Conservation (phyloP, 306 rosid genomes). For the Senna tora region DNA sequence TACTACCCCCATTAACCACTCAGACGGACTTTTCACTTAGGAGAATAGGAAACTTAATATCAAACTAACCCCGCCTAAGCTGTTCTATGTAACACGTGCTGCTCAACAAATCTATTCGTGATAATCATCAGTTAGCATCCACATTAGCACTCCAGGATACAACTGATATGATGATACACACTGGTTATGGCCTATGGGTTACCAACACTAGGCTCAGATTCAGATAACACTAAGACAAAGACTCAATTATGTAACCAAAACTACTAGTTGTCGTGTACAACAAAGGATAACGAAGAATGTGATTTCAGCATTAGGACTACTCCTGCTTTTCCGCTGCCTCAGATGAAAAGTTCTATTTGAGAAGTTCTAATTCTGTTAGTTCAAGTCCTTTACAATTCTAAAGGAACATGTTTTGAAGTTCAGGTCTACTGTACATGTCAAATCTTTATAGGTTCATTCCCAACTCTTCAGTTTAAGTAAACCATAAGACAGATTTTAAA, state of each 20-base stretch:
- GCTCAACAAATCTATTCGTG: conserved; percentile 17
- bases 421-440: neutral
- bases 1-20: neutral
- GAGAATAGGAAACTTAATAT: neutral
- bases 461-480: neutral
- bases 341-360: neutral
- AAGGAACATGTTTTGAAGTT: conserved; percentile 18
- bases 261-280: neutral
- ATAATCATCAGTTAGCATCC: conserved; percentile 20
- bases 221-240: conserved; percentile 3
- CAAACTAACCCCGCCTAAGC: conserved; percentile 17
- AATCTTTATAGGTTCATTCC: neutral
- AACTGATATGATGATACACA: conserved; percentile 3
- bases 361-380: conserved; percentile 1
- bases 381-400: conserved; percentile 24
- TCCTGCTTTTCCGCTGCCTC: conserved; percentile 1
- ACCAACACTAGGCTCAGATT: neutral
- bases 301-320: conserved; percentile 3
- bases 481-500: neutral
- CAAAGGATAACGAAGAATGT: neutral
- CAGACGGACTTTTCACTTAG: neutral
- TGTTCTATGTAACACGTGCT: conserved; percentile 13
- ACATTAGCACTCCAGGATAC: conserved; percentile 11
- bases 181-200: neutral
- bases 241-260: conserved; percentile 13